Evolutionary conservation across 2,329 filamentous ascomycete species (phyloP).

Genomic region (Rutstroemia sp.): DNA sequence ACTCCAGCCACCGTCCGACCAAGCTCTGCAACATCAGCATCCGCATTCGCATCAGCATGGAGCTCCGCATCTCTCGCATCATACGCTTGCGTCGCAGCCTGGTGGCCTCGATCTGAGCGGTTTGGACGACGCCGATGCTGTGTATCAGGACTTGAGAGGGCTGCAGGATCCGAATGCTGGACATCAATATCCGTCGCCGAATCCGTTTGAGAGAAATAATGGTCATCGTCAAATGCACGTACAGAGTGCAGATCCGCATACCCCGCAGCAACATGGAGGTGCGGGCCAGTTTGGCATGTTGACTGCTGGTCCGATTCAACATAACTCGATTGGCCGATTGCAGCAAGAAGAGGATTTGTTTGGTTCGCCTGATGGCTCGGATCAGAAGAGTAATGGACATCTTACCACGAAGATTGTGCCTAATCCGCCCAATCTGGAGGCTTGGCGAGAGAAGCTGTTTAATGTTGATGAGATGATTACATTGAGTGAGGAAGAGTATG

Average conservation of each 20-base stretch:
- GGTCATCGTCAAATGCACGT: slow-evolving; percentile 26
- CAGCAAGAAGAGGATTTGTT: slow-evolving; percentile 35
- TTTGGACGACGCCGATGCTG: slow-evolving; percentile 34
- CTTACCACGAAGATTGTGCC: slow-evolving; percentile 50
- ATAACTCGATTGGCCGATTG: slow-evolving; percentile 29
- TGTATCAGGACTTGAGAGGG: slow-evolving; percentile 32
- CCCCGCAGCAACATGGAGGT: slow-evolving; percentile 31
- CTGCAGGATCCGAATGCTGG: slow-evolving; percentile 29
- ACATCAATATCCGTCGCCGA: slow-evolving; percentile 29
- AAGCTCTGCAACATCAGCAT: slow-evolving; percentile 29
- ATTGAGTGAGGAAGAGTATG: slow-evolving; percentile 66
- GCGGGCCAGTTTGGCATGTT: slow-evolving; percentile 41
- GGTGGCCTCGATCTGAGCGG: slow-evolving; percentile 33
- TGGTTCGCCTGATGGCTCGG: slow-evolving; percentile 30
- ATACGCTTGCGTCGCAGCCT: slow-evolving; percentile 31
- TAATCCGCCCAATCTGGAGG: slow-evolving; percentile 58
- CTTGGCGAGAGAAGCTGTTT: slow-evolving; percentile 68
- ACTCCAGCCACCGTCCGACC: slow-evolving; percentile 28
- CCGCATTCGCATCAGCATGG: slow-evolving; percentile 24
- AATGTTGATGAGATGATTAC: slow-evolving; percentile 67
- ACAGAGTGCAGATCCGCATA: slow-evolving; percentile 28
- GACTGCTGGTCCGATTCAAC: slow-evolving; percentile 30
- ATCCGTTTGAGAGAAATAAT: slow-evolving; percentile 31
- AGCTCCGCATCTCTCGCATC: slow-evolving; percentile 27
- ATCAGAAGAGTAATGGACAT: slow-evolving; percentile 43